phyloP scores from a whole-genome alignment of 2,329 filamentous ascomycete species.

The Malbranchea zuffiana region DNA sequence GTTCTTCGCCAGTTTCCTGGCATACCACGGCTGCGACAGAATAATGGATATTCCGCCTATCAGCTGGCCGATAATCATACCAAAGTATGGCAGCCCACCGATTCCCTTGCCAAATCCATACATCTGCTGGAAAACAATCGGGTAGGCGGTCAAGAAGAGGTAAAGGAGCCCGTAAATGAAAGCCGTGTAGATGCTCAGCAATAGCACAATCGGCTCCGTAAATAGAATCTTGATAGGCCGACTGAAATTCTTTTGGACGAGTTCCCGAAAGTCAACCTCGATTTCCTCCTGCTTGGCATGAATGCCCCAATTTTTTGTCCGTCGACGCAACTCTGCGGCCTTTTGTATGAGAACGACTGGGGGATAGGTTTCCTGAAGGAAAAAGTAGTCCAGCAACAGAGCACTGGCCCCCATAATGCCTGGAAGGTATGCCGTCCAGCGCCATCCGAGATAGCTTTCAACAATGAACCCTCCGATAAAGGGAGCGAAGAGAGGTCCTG shows the following conservation, averaged over 20 bases:
- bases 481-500: conserved; percentile 43
- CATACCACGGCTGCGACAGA: conserved; percentile 30
- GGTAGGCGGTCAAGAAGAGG: conserved; percentile 26
- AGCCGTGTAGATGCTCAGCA: conserved; percentile 30
- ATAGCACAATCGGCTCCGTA: conserved; percentile 35
- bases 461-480: conserved; percentile 47
- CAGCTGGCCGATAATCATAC: conserved; percentile 35
- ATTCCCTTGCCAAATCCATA: conserved; percentile 21
- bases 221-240: conserved; percentile 36
- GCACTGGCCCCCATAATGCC: conserved; percentile 47
- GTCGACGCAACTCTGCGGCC: conserved; percentile 42
- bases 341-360: conserved; percentile 48
- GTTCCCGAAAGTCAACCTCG: conserved; percentile 41
- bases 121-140: conserved; percentile 23
- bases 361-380: conserved; percentile 49
- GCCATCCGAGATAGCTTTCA: conserved; percentile 42
- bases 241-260: conserved; percentile 43
- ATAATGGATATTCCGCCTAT: conserved; percentile 32
- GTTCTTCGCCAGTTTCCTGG: conserved; percentile 26
- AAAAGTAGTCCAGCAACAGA: conserved; percentile 40
- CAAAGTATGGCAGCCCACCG: conserved; percentile 37
- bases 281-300: conserved; percentile 50
- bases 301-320: conserved; percentile 51
- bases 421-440: conserved; percentile 46
- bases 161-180: conserved; percentile 28